Percentiles rank a stretch among this genome's conserved stretches.
Conservation (phyloP, 2,329 filamentous ascomycete genomes). For the Diaporthe batatas region DNA sequence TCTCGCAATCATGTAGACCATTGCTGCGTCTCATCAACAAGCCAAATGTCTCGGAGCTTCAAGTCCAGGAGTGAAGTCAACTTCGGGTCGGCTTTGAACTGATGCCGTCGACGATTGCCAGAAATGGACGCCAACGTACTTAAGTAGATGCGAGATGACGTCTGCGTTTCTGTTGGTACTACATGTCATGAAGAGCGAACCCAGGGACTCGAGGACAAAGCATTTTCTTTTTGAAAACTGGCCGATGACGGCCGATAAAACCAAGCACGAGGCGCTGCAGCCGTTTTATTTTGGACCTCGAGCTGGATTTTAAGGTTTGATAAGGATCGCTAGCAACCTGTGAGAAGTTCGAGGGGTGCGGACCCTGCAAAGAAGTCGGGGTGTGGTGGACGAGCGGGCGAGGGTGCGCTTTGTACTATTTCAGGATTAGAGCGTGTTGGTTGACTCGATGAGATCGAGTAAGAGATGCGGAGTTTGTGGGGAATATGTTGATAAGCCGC, state of each 20-base stretch:
- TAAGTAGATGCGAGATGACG: constrained; percentile 2
- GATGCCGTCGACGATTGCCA: not conserved
- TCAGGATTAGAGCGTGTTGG: constrained; percentile 25
- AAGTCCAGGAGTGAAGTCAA: not conserved
- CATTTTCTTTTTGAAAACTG: not conserved
- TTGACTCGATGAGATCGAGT: constrained; percentile 63
- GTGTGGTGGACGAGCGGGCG: not conserved
- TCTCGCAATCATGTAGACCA: not conserved
- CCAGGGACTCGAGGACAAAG: not conserved
- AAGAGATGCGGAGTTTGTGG: constrained; percentile 47
- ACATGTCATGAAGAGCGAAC: too few relatives aligned
- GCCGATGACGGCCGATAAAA: not conserved
- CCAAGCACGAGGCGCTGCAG: too few relatives aligned
- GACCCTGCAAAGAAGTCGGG: not conserved
- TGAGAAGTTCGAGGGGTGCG: not conserved
- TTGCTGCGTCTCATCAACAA: not conserved
- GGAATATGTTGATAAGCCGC: constrained; percentile 42
- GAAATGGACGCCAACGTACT: not conserved
- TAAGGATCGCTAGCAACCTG: not conserved
- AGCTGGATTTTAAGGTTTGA: not conserved
- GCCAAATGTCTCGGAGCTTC: too few relatives aligned
- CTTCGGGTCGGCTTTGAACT: not conserved
- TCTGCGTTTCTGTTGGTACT: not conserved
- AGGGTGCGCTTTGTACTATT: not conserved
- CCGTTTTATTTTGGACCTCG: not conserved